Evolutionary conservation across 192 early-diverging fungal genomes (phyloP).

Genomic region (Coemansia sp.): DNA sequence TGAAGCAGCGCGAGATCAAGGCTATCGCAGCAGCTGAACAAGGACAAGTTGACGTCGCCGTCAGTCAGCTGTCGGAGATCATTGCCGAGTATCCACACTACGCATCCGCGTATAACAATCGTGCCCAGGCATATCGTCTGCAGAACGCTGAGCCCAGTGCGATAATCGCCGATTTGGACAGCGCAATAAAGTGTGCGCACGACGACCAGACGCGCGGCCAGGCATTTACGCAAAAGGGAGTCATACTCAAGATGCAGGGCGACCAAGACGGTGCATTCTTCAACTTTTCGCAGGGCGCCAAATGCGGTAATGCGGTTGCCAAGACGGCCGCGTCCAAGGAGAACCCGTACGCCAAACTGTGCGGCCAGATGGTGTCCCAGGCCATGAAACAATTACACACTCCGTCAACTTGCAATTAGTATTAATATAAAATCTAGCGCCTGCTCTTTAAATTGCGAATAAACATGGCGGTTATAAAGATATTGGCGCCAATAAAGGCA

Average conservation of each 20-base stretch:
- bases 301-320: neutral
- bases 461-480: conserved; percentile 44
- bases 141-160: conserved; percentile 14
- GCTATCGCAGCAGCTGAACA: conserved; percentile 43
- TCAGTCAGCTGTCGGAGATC: conserved; percentile 32
- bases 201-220: conserved; percentile 35
- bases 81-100: conserved; percentile 53
- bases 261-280: conserved; percentile 50
- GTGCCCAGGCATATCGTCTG: conserved; percentile 52
- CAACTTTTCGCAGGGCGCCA: conserved; percentile 60
- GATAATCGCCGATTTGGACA: conserved; percentile 55
- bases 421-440: conserved; percentile 20
- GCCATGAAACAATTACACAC: conserved; percentile 52
- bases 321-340: conserved; percentile 39
- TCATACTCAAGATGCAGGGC: conserved; percentile 51
- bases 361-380: conserved; percentile 59
- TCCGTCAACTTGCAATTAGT: neutral
- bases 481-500: conserved; percentile 61
- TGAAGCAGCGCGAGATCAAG: conserved; percentile 18
- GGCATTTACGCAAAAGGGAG: conserved; percentile 66
- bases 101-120: conserved; percentile 67
- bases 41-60: conserved; percentile 30
- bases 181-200: conserved; percentile 56
- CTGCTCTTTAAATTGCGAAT: conserved; percentile 44
- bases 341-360: conserved; percentile 74